Base-by-base conservation (phyloP, 176 grass and related monocot genomes). In the Ananas comosus region DNA sequence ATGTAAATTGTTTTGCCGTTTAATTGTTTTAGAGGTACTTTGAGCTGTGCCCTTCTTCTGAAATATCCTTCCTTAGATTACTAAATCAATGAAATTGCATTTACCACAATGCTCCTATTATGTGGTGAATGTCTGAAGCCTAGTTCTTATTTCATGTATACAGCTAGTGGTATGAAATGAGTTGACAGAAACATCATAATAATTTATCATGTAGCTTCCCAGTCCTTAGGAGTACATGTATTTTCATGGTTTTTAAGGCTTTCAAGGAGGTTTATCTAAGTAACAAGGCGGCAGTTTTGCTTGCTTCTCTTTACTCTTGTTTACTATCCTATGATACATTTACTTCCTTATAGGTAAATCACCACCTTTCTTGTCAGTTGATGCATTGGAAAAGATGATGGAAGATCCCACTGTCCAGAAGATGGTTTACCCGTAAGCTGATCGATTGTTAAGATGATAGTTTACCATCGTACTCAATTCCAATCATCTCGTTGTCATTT, bases 301-400 rank as follows among this genome's bases (percentile, higher is more conserved):
- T 61, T 72, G 28, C 22, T 18, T 3, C 13, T 13, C 19, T 12
- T 69, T 52, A 18, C 50, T 3, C n/a, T 69, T 50, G 10, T 28
- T 29, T 49, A 61, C 56, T 22, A 61, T 16, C 21, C 21, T 18
- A 61, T 22, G 56, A 22, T 2, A 53, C 48, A 71, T 70, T 67
- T 82, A 50, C 77, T 81, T 67, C 13, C 66, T 17, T 74, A 57
- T 75, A 97, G 84, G 76, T 80, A 63, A 73, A 13, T 71, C 83
- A 7, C 80, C 80, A 69, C 77, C 89, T 75, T 79, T 78, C 77
- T 70, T 99, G 48, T 93, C 94, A 12, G 58, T 99, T 70, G 94
- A 99, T 12, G 83, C 89, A 83, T 80, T 99, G 42, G 90, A 99
- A 66, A 99, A 93, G 85, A 99, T 99, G 94, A 91, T 99, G 94